A percentile compares a stretch with the other conserved stretches of the same genome.
Conservation (phyloP, 2,329 filamentous ascomycete species). For the Metarhizium rileyi region DNA sequence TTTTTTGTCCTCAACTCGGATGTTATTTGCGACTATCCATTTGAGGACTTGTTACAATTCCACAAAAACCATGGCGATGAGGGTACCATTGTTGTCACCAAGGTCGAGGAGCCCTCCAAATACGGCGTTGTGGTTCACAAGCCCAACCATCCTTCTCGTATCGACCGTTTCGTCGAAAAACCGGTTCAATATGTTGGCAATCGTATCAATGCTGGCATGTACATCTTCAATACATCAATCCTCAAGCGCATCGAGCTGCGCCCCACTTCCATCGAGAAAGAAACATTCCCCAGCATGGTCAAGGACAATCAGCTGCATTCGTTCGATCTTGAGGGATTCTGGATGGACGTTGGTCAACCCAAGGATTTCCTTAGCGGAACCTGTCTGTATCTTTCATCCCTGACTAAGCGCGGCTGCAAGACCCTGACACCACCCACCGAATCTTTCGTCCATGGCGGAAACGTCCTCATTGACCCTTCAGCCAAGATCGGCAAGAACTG, state of each 20-base stretch:
- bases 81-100: conserved; percentile 96
- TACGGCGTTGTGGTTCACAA: conserved; percentile 98
- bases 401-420: conserved; percentile 84
- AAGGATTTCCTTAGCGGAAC: conserved; percentile 97
- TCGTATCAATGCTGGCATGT: conserved; percentile 97
- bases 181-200: conserved; percentile 97
- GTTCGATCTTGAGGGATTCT: conserved; percentile 94
- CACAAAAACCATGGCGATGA: conserved; percentile 90
- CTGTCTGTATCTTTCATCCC: conserved; percentile 88
- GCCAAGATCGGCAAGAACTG: conserved; percentile 98
- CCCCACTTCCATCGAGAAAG: conserved; percentile 95
- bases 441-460: conserved; percentile 81
- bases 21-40: conserved; percentile 96
- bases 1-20: conserved; percentile 99
- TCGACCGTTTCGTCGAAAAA: conserved; percentile 99
- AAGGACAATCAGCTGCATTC: conserved; percentile 86
- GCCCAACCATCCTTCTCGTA: conserved; percentile 78
- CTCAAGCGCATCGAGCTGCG: conserved; percentile 88
- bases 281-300: conserved; percentile 93
- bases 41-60: conserved; percentile 80
- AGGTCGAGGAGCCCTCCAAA: conserved; percentile 98
- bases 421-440: conserved; percentile 64
- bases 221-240: conserved; percentile 90
- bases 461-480: conserved; percentile 87
- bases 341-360: conserved; percentile 98